Evolutionary conservation across 2,329 filamentous ascomycete species (phyloP).

Genomic region (Teratosphaeria epicoccoides): DNA sequence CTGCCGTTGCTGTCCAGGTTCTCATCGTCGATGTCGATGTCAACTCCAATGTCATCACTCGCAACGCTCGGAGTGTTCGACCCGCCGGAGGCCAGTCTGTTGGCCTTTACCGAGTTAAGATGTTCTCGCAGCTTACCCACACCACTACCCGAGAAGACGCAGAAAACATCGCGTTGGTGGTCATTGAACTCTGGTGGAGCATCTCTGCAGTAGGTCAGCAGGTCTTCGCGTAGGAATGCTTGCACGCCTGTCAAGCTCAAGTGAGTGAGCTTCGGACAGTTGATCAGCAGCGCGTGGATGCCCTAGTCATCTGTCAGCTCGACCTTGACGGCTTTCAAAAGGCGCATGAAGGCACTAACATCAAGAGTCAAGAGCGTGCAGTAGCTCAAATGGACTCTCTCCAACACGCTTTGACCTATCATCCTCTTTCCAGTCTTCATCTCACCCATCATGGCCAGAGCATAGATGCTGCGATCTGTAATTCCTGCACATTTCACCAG

Average conservation of each 20-base stretch:
- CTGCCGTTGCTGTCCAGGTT: conserved; percentile 20
- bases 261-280: conserved; percentile 85
- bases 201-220: conserved; percentile 74
- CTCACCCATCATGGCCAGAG: conserved; percentile 48
- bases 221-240: conserved; percentile 75
- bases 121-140: conserved; percentile 68
- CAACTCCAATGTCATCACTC: conserved; percentile 10
- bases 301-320: conserved; percentile 48
- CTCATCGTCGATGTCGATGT: conserved; percentile 23
- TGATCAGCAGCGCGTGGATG: conserved; percentile 79
- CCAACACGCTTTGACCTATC: conserved; percentile 56
- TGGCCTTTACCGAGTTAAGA: conserved; percentile 46
- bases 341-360: conserved; percentile 41
- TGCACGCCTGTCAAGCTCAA: conserved; percentile 88
- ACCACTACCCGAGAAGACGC: conserved; percentile 85
- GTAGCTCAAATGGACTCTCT: conserved; percentile 93
- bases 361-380: conserved; percentile 74
- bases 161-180: conserved; percentile 91
- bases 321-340: not conserved
- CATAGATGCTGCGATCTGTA: conserved; percentile 79
- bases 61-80: conserved; percentile 11
- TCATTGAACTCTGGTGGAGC: conserved; percentile 90
- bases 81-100: conserved; percentile 7
- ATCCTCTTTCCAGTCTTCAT: conserved; percentile 32
- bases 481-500: conserved; percentile 88